Conservation (phyloP, 2,329 filamentous ascomycete genomes). For the Mollisiaceae sp. region DNA sequence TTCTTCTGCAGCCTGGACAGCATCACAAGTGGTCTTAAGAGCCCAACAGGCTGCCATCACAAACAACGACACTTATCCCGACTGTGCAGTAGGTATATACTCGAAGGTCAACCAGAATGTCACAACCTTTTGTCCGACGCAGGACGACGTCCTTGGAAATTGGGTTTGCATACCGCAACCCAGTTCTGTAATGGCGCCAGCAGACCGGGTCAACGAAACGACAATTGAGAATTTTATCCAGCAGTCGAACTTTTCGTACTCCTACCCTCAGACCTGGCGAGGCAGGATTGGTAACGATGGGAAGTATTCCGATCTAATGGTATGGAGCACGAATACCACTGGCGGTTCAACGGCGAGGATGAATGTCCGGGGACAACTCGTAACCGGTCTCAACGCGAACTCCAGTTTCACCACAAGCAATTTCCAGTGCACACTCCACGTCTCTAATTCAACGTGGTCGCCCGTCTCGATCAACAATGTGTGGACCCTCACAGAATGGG, state of each 20-base stretch:
- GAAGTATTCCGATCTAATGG: conserved; percentile 1
- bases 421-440: neutral
- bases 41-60: neutral
- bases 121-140: neutral
- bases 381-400: neutral
- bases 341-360: neutral
- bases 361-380: neutral
- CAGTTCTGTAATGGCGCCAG: neutral
- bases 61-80: neutral
- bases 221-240: neutral
- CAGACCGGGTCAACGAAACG: neutral
- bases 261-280: no score
- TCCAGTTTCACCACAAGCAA: neutral
- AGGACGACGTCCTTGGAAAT: neutral
- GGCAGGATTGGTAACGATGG: neutral
- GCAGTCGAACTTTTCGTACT: neutral
- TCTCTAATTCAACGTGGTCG: neutral
- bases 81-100: neutral
- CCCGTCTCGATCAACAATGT: neutral
- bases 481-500: neutral
- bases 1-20: neutral
- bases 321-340: neutral
- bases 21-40: neutral
- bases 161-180: neutral
- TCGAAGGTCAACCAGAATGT: conserved; percentile 2